Evolutionary conservation across 2,329 filamentous ascomycete species (phyloP), one percentile per base, ranked within the genome.

Genomic region (Talaromyces marneffei): DNA sequence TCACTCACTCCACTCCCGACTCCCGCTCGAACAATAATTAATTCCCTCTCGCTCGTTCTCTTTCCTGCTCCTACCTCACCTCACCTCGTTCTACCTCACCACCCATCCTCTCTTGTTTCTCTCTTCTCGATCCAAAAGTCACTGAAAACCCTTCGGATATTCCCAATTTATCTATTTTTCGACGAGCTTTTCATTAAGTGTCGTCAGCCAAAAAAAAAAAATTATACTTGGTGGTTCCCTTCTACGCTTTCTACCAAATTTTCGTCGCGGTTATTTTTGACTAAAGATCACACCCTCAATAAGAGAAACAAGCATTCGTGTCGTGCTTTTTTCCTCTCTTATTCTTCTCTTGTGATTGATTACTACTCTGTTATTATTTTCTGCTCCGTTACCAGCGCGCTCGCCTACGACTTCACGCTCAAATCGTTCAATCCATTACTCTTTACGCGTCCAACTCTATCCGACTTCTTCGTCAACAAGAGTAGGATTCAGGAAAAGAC

Each of bases 151-250:
- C 65, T 62, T 65, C 66, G 65, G 62, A 64, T 65, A 60, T 60
- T 62, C 61, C 62, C 57, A 54, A 31, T 64, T 27, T 40, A 29
- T 39, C 59, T 65, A 62, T 66, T 44, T 57, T 60, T 52, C 70
- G 75, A 77, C 78, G 78, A 80, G 77, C 78, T 79, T 80, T 80
- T 80, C 75, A 79, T 77, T 79, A 80, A 79, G 78, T 77, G 73
- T 80, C 77, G 78, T 79, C 78, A 71, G 57, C 29, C 48, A 31
- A 52, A 52, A 35, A 35, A 35, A n/a, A n/a, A 52, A 52, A 33
- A 67, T 67, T 55, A 64, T 68, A 63, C 67, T 72, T 65, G 65
- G 62, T 64, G 57, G 33, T 57, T 52, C 25, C 42, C 12, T 35
- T 39, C 37, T 35, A 44, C 27, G 44, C 39, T 37, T 25, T 35